Evolutionary conservation across 192 early-diverging fungal genomes (phyloP).

Genomic region (Kickxella alabastrina): DNA sequence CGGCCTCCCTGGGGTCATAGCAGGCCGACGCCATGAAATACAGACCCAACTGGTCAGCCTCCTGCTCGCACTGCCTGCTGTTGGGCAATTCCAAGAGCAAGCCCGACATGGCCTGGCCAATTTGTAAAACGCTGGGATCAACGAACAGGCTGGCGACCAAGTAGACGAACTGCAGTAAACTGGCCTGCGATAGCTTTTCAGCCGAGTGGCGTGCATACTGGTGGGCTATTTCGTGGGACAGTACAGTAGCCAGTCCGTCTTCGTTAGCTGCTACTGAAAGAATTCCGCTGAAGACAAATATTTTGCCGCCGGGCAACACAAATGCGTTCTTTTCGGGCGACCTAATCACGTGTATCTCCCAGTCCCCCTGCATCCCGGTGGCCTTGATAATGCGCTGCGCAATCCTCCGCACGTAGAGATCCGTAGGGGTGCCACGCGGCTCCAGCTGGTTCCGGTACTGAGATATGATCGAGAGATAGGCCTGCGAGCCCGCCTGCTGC

Average conservation of each 20-base stretch:
- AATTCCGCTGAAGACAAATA: constrained; percentile 97
- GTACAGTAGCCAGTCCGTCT: constrained; percentile 86
- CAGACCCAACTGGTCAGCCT: constrained; percentile 91
- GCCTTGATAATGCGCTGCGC: constrained; percentile 68
- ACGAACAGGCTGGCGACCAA: constrained; percentile 62
- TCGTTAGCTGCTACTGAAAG: constrained; percentile 75
- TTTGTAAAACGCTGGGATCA: constrained; percentile 56
- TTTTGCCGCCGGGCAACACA: constrained; percentile 90
- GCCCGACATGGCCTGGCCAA: constrained; percentile 62
- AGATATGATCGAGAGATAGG: constrained; percentile 66
- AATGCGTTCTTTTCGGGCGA: constrained; percentile 85
- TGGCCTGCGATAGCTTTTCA: constrained; percentile 78
- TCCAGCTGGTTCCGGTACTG: constrained; percentile 68
- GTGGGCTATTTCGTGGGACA: constrained; percentile 95
- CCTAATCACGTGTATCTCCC: constrained; percentile 92
- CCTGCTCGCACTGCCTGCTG: constrained; percentile 81
- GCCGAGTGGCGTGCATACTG: constrained; percentile 86
- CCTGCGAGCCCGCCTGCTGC: constrained; percentile 58
- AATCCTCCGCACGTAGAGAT: constrained; percentile 64
- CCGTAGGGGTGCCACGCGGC: constrained; percentile 59
- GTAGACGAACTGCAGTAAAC: constrained; percentile 59
- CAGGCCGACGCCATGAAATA: constrained; percentile 89
- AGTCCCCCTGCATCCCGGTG: constrained; percentile 67
- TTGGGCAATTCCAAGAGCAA: constrained; percentile 81
- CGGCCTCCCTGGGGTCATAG: constrained; percentile 79